phyloP scores from a whole-genome alignment of 768 basidiomycete species.

The Mycena vitilis region DNA sequence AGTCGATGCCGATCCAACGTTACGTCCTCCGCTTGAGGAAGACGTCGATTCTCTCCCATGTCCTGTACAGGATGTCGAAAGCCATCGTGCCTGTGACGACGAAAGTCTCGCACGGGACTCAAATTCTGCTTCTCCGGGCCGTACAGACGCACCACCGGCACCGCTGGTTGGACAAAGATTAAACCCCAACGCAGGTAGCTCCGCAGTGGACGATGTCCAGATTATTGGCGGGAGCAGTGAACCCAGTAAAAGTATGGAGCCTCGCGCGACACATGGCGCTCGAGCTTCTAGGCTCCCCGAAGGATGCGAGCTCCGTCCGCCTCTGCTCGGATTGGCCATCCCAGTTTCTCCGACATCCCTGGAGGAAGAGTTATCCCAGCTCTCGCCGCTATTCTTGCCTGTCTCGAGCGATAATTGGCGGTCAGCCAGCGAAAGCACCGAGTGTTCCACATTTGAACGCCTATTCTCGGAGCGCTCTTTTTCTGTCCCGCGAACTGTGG shows the following conservation, averaged over 20 bases:
- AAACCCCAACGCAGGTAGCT: too few relatives aligned
- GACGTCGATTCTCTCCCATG: constrained; percentile 1
- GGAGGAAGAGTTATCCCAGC: constrained; percentile 27
- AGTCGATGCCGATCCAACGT: neutral
- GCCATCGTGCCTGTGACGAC: neutral
- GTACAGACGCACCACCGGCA: neutral
- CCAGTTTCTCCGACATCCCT: constrained; percentile 28
- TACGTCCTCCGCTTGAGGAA: neutral
- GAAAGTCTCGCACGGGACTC: neutral
- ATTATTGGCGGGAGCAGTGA: neutral
- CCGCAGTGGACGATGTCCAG: too few relatives aligned
- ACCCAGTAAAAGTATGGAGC: neutral
- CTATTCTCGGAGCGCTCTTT: constrained; percentile 24
- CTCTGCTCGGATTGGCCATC: constrained; percentile 22
- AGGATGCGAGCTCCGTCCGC: constrained; percentile 6
- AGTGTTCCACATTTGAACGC: neutral
- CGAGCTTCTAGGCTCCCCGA: neutral
- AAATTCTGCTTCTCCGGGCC: constrained; percentile 3
- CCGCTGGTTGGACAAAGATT: too few relatives aligned
- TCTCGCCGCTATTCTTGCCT: constrained; percentile 35
- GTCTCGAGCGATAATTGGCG: neutral
- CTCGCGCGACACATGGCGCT: neutral
- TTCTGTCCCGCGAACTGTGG: neutral
- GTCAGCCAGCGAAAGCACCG: neutral
- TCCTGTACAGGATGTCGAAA: neutral